phyloP scores from a whole-genome alignment of 306 rosid genomes.

The Spatholobus suberectus region DNA sequence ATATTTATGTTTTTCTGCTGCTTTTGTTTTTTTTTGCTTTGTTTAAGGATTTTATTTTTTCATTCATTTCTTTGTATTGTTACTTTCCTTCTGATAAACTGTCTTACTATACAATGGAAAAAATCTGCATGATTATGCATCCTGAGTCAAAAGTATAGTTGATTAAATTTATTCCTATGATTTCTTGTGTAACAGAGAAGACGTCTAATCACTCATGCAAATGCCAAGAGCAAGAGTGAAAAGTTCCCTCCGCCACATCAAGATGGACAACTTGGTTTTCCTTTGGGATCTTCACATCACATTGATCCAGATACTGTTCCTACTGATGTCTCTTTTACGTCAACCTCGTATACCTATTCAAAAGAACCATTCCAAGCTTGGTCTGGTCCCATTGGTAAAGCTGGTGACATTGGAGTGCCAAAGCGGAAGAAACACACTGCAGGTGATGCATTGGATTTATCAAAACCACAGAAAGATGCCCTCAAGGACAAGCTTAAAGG shows the following conservation, averaged over 20 bases:
- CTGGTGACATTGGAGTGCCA: slow-evolving; percentile 56
- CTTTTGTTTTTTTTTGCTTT: slow-evolving; percentile 7
- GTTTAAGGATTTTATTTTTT: slow-evolving; percentile 12
- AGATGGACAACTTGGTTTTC: slow-evolving; percentile 85
- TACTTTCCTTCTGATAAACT: not conserved
- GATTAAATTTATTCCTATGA: slow-evolving; percentile 15
- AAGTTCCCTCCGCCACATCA: slow-evolving; percentile 97
- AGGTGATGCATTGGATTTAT: slow-evolving; percentile 56
- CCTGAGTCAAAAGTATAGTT: not conserved
- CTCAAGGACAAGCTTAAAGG: slow-evolving; percentile 68
- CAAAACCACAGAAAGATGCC: slow-evolving; percentile 46
- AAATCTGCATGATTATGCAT: slow-evolving; percentile 16
- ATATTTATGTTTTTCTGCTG: not conserved
- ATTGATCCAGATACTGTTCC: slow-evolving; percentile 83
- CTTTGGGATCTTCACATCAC: slow-evolving; percentile 83
- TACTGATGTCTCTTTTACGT: slow-evolving; percentile 64
- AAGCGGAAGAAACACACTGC: slow-evolving; percentile 67
- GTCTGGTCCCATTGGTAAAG: slow-evolving; percentile 86
- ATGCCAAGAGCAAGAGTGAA: slow-evolving; percentile 98
- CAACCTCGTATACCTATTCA: slow-evolving; percentile 67
- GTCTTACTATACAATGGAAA: not conserved
- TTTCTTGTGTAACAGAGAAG: slow-evolving; percentile 72
- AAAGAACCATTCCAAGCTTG: slow-evolving; percentile 78
- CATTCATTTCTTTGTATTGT: not conserved
- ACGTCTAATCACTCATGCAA: slow-evolving; percentile 81